Evolutionary conservation across 2,329 filamentous ascomycete genomes (phyloP), one percentile per base, ranked within the genome.

Genomic region (Paraconiothyrium brasiliense): DNA sequence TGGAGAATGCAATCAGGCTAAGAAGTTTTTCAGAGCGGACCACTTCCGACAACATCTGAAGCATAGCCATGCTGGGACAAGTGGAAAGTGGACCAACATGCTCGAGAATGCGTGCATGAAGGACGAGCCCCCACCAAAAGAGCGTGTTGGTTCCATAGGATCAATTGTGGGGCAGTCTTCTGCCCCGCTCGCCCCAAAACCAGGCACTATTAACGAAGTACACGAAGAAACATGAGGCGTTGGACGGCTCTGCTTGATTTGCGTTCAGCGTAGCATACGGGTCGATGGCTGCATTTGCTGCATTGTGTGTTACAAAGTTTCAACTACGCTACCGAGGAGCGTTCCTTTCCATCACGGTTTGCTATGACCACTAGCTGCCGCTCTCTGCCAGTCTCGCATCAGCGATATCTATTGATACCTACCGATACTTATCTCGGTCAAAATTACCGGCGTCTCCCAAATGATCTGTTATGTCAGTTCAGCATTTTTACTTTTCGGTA

Each of bases 71-170:
- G 92, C 92, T 41, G 95, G 95, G 39, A 94, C 93, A 0, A 97
- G 93, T 79, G 95, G 95, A 35, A 98, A 98, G 80, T 99, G 95
- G 95, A 99, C 95, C 13, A 98, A 98, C 79, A 94, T 97, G 86
- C 84, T 99, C 37, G 95, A 99, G 78, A 96, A 93, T 75, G 93
- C 94, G 5, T 99, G 95, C 81, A 97, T 98, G 92, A 89, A 94
- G 78, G 94, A 97, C 76, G 93, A 97, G 72, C 87, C 88, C 57
- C 84, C 87, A 34, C 85, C 84, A 52, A 80, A 81, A 67, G 78
- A 80, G 61, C 75, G 77, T 35, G 66, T 77, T 51, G 67, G 70
- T 49, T 76, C 75, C 5, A 70, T 77, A 16, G 59, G 69, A 51
- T 76, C 76, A 13, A 68, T 76, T 47, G 69, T 72, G 46, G 72